Percentiles rank a stretch among this genome's conserved stretches.
These are phyloP conservation scores for Blastomyces emzantsi DNA, from an alignment of 2,329 filamentous ascomycete genomes.

Conservation along the genomic window DNA sequence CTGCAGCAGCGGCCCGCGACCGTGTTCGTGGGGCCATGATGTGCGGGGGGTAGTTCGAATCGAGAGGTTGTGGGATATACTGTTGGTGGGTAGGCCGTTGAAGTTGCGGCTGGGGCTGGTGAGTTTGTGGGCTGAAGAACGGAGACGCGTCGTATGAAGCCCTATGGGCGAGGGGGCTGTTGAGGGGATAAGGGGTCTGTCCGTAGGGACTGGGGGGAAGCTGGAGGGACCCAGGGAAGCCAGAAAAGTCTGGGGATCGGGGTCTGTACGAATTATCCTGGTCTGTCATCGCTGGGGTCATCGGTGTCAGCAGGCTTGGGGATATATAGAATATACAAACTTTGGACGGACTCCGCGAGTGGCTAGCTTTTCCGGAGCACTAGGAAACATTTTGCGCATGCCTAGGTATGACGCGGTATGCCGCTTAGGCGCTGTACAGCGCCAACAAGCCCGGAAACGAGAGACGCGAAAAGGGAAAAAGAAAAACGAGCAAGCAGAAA, in stretches of 20 bases:
- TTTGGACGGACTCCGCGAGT: background rate
- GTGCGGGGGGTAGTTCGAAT: constrained; percentile 21
- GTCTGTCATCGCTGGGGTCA: constrained; percentile 44
- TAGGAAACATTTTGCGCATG: background rate
- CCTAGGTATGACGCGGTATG: background rate
- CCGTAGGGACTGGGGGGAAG: constrained; percentile 21
- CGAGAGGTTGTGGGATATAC: constrained; percentile 28
- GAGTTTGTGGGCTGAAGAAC: constrained; percentile 34
- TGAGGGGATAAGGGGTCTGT: constrained; percentile 23
- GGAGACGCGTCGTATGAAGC: constrained; percentile 41
- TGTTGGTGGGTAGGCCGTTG: constrained; percentile 27
- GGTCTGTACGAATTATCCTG: constrained; percentile 40
- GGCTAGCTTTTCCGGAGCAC: background rate
- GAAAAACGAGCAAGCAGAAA: background rate
- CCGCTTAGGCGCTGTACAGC: background rate
- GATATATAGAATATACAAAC: background rate
- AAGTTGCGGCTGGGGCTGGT: constrained; percentile 20
- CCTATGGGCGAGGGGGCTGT: constrained; percentile 30
- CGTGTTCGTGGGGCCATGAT: constrained; percentile 37
- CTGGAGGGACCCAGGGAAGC: constrained; percentile 31
- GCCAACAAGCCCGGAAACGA: background rate
- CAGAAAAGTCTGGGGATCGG: constrained; percentile 44
- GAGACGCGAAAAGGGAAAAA: background rate
- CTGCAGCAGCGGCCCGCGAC: constrained; percentile 24
- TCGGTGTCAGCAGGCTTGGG: constrained; percentile 57